Base-by-base conservation (phyloP, 352 stramenopile species). In the Phytopythium boreale region DNA sequence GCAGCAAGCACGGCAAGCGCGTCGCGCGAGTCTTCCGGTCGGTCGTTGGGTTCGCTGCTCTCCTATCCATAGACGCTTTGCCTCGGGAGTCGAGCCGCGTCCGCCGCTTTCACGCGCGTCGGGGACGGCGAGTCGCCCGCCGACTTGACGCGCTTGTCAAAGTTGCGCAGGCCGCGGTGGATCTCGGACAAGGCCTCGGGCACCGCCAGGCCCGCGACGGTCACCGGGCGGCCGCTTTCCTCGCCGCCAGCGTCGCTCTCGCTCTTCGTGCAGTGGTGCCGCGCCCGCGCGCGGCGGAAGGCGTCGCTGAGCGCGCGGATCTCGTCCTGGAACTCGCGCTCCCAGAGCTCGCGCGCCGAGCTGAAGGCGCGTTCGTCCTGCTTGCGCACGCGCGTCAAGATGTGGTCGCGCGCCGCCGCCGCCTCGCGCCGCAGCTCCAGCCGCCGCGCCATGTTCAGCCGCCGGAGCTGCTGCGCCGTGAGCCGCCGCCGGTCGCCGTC, bases 101-200 rank as follows among this genome's bases (percentile, higher is more conserved):
- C 29, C 4, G n/a, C 43, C 4, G 26, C n/a, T 27, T 49, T 15
- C 6, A 44, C 1, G 22, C 36, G 22, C 50, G 60, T 47, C 26
- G 60, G 47, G 11, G 47, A 53, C n/a, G 39, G 37, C 10, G 34
- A 20, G 17, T 44, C 29, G 27, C 66, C 53, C 12, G 82, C 82
- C 7, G 77, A 88, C 59, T 79, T 75, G 39, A 85, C 51, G 9
- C 82, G 76, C 37, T 79, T 84, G 14, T 84, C 69, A 29, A 69
- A 68, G 56, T 71, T 80, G 2, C 58, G 71, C 6, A 62, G 64
- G 12, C 82, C 77, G 8, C 77, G 77, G 24, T 73, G 67, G 17
- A 90, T 67, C 63, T 87, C 73, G 5, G 67, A 73, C 14, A 82
- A 57, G 12, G 82, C 76, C 56, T 85, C 76, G 0, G 82, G 77